Conservation (phyloP, 192 early-diverging fungal species). For the Coemansia sp. region DNA sequence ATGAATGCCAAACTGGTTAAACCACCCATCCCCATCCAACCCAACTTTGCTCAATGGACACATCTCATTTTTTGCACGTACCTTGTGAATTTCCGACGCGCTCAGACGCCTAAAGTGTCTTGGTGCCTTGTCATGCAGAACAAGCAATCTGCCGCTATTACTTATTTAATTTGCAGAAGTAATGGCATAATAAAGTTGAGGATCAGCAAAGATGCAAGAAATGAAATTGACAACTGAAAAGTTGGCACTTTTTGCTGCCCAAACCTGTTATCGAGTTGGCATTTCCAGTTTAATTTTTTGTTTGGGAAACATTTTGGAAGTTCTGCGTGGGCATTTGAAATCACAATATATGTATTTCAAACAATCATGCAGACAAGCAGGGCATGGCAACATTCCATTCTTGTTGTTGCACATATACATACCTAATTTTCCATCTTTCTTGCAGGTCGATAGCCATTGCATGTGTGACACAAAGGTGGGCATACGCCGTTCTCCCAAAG, state of each 20-base stretch:
- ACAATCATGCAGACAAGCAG: conserved; percentile 10
- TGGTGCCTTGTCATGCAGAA: conserved; percentile 83
- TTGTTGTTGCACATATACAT: conserved; percentile 6
- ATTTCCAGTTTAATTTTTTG: no score
- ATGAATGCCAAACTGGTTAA: neutral
- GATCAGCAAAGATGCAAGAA: neutral
- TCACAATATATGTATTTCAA: neutral
- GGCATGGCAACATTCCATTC: neutral
- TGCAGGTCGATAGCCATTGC: conserved; percentile 72
- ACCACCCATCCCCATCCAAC: neutral
- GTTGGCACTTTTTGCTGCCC: no score
- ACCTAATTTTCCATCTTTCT: conserved; percentile 64
- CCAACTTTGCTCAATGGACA: no score
- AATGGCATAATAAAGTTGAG: neutral
- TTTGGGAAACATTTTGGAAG: no score
- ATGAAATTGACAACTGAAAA: no score
- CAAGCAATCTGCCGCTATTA: conserved; percentile 61
- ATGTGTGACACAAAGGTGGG: conserved; percentile 83
- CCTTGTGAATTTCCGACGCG: conserved; percentile 64
- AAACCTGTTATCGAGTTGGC: no score
- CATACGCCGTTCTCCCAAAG: conserved; percentile 58
- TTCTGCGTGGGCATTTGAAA: no score
- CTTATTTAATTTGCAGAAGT: conserved; percentile 17
- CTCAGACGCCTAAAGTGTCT: conserved; percentile 68
- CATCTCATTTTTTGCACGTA: conserved; percentile 7